These are phyloP conservation scores for Solanum medicagineum DNA, from an alignment of 257 asterid genomes.

Conservation along the genomic window DNA sequence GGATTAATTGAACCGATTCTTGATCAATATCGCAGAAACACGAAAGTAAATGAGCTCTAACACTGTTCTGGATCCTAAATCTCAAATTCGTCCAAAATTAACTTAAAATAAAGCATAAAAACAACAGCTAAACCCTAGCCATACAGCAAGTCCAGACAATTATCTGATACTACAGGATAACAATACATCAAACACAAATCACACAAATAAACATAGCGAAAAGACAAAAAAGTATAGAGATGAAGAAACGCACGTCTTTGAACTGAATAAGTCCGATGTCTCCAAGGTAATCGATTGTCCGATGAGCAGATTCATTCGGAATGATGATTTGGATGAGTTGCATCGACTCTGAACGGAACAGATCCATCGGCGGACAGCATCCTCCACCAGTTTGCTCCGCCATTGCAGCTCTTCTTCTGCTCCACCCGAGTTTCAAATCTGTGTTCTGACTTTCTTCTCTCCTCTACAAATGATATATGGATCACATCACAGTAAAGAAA, in stretches of 20 bases:
- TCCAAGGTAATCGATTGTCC: conserved; percentile 68
- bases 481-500: background rate
- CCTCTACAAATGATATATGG: background rate
- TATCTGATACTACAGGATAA: background rate
- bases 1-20: background rate
- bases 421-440: conserved; percentile 4
- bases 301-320: conserved; percentile 89
- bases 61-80: background rate
- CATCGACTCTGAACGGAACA: conserved; percentile 95
- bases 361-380: conserved; percentile 96
- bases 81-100: background rate
- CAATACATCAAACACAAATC: background rate
- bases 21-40: background rate
- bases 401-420: conserved; percentile 29
- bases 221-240: background rate
- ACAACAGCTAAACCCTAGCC: background rate
- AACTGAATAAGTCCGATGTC: conserved; percentile 81
- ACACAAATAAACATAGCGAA: background rate
- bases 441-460: background rate
- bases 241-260: conserved; percentile 52
- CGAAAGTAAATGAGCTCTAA: background rate
- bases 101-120: background rate
- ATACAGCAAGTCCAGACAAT: background rate
- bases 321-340: conserved; percentile 87
- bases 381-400: conserved; percentile 57